These are phyloP conservation scores for Ceratobasidium sp. DNA, from an alignment of 1,284 basidiomycete species.

Conservation along the genomic window DNA sequence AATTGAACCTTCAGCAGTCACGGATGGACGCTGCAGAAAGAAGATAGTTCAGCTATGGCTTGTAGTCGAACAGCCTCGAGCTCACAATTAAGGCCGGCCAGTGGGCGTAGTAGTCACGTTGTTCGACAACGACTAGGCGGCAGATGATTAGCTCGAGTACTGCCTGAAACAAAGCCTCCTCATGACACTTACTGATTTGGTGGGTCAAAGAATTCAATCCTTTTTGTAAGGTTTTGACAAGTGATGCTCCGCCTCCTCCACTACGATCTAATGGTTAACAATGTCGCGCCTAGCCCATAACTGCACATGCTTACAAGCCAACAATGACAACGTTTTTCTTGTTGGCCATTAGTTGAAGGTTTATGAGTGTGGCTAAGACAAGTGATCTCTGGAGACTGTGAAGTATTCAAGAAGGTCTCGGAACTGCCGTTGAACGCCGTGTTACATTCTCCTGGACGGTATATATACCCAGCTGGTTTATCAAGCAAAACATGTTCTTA, in stretches of 20 bases:
- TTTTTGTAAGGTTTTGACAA: conserved; percentile 19
- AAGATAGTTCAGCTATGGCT: background rate
- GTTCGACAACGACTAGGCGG: conserved; percentile 46
- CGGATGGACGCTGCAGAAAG: conserved; percentile 58
- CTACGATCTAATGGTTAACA: background rate
- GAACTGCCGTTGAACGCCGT: background rate
- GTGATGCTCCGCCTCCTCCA: conserved; percentile 31
- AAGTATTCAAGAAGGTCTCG: background rate
- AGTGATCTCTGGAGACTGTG: background rate
- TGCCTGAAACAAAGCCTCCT: background rate
- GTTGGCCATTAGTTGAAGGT: conserved; percentile 10
- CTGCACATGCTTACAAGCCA: conserved; percentile 24
- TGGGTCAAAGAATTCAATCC: conserved; percentile 9
- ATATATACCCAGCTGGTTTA: background rate
- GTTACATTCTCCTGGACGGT: background rate
- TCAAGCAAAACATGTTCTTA: background rate
- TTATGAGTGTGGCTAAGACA: background rate
- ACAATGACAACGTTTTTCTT: conserved; percentile 48
- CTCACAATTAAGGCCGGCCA: conserved; percentile 35
- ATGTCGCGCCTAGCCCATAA: background rate
- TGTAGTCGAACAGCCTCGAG: background rate
- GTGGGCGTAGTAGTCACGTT: conserved; percentile 37
- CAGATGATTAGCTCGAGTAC: conserved; percentile 8
- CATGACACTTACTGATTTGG: conserved; percentile 23
- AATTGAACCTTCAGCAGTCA: conserved; percentile 59